Evolutionary conservation across 2,329 filamentous ascomycete genomes (phyloP).

Genomic region (Pyrenochaeta sp.): DNA sequence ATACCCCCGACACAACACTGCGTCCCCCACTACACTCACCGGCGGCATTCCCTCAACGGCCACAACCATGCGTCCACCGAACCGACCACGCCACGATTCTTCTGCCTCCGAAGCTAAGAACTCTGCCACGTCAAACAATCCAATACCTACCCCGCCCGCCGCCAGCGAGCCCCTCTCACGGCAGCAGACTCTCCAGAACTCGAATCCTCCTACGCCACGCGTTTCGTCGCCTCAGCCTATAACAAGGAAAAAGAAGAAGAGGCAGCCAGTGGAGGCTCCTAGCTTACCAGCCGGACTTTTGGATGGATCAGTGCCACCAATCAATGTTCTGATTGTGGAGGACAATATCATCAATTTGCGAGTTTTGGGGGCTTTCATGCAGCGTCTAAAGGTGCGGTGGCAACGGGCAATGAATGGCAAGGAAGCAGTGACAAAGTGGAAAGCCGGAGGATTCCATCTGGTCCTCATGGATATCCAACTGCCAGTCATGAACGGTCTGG

Average conservation of each 20-base stretch:
- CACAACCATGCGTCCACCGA: conserved; percentile 35
- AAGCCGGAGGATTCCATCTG: conserved; percentile 88
- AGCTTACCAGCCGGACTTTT: conserved; percentile 66
- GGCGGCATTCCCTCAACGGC: conserved; percentile 50
- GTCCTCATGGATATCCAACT: conserved; percentile 99
- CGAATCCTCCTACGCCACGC: conserved; percentile 58
- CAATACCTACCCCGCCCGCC: conserved; percentile 63
- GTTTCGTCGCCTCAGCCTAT: conserved; percentile 58
- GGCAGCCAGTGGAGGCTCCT: conserved; percentile 46
- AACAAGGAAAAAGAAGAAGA: conserved; percentile 57
- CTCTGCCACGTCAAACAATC: conserved; percentile 54
- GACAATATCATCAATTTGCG: conserved; percentile 98
- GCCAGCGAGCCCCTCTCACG: conserved; percentile 53
- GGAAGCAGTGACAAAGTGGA: conserved; percentile 94
- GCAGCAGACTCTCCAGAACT: conserved; percentile 40
- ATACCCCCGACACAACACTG: conserved; percentile 75
- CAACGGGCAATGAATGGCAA: conserved; percentile 95
- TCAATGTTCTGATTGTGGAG: conserved; percentile 97
- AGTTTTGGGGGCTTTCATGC: conserved; percentile 93
- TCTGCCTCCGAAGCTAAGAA: conserved; percentile 54
- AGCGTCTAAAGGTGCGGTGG: conserved; percentile 93
- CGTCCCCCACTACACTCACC: conserved; percentile 75
- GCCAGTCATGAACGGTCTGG: conserved; percentile 93
- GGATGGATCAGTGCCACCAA: conserved; percentile 86
- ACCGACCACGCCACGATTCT: conserved; percentile 49